Conservation (phyloP, 2,329 filamentous ascomycete species). For the Colletotrichum caudatum region DNA sequence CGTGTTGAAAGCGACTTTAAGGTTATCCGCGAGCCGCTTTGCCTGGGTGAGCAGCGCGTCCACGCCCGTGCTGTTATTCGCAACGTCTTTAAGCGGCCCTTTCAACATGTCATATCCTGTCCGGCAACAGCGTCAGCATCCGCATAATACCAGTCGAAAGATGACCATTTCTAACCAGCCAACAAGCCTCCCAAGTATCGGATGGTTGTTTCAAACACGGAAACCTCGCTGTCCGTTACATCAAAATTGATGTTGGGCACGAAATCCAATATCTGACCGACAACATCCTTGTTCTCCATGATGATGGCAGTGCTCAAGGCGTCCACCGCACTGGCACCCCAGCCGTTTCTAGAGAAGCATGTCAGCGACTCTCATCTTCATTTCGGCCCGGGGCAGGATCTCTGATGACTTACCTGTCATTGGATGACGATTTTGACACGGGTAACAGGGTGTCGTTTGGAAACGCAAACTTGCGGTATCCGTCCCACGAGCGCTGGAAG, state of each 20-base stretch:
- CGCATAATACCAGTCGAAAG: background rate
- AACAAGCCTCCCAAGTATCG: conserved; percentile 86
- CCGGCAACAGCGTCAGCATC: conserved; percentile 1
- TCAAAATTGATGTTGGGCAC: conserved; percentile 79
- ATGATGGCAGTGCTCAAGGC: conserved; percentile 83
- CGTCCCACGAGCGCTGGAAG: conserved; percentile 78
- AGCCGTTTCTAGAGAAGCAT: conserved; percentile 72
- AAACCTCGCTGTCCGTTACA: conserved; percentile 70
- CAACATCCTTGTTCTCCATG: conserved; percentile 76
- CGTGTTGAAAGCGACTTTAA: conserved; percentile 84
- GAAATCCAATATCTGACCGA: conserved; percentile 77
- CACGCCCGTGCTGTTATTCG: conserved; percentile 59
- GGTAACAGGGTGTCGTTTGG: conserved; percentile 82
- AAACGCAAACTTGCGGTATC: conserved; percentile 80
- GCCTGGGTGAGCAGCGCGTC: conserved; percentile 75
- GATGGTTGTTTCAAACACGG: conserved; percentile 91
- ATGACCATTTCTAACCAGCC: conserved; percentile 63
- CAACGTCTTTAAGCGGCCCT: conserved; percentile 70
- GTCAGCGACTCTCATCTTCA: conserved; percentile 39
- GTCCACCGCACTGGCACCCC: conserved; percentile 87
- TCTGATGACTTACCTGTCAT: conserved; percentile 71
- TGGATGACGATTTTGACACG: conserved; percentile 70
- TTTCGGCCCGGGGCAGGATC: background rate
- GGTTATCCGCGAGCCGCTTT: conserved; percentile 74
- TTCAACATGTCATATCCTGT: conserved; percentile 77